A percentile compares a stretch with the other conserved stretches of the same genome.
These are phyloP conservation scores for Clavispora vitiphila DNA, from an alignment of 805 yeast genomes.

Conservation along the genomic window DNA sequence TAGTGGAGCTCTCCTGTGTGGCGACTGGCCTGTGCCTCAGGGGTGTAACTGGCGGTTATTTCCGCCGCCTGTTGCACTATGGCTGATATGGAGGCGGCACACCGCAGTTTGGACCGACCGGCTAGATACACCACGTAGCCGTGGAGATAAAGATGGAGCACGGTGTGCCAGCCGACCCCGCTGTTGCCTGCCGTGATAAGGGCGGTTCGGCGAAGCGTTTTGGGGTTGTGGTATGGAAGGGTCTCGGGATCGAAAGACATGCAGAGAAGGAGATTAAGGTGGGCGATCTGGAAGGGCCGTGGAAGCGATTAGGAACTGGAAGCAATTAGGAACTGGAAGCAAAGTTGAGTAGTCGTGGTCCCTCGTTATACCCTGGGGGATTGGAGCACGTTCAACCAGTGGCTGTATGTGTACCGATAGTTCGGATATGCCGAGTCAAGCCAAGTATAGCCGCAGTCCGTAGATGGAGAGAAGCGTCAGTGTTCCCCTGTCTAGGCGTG, in stretches of 20 bases:
- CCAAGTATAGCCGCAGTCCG: no score
- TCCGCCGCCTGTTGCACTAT: constrained; percentile 49
- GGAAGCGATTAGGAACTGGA: no score
- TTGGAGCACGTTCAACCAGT: no score
- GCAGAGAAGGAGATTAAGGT: no score
- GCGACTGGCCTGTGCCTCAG: constrained; percentile 18
- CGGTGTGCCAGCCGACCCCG: constrained; percentile 77
- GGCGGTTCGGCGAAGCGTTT: constrained; percentile 52
- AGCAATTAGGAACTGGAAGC: no score
- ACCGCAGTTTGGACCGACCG: constrained; percentile 58
- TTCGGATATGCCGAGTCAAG: no score
- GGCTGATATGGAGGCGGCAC: constrained; percentile 52
- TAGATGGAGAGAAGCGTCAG: no score
- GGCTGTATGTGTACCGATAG: no score
- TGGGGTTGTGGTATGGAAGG: constrained; percentile 61
- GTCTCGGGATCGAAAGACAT: constrained; percentile 34
- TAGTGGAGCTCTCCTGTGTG: constrained; percentile 48
- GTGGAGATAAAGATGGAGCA: constrained; percentile 69
- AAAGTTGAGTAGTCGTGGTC: no score
- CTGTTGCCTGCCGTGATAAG: constrained; percentile 78
- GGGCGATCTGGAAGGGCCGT: no score
- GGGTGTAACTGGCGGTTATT: constrained; percentile 19
- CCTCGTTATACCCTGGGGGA: no score
- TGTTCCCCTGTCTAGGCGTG: no score
- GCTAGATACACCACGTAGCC: constrained; percentile 74